These are phyloP conservation scores for Xerocomellus amylosporus DNA, from an alignment of 768 basidiomycete species.

Conservation along the genomic window DNA sequence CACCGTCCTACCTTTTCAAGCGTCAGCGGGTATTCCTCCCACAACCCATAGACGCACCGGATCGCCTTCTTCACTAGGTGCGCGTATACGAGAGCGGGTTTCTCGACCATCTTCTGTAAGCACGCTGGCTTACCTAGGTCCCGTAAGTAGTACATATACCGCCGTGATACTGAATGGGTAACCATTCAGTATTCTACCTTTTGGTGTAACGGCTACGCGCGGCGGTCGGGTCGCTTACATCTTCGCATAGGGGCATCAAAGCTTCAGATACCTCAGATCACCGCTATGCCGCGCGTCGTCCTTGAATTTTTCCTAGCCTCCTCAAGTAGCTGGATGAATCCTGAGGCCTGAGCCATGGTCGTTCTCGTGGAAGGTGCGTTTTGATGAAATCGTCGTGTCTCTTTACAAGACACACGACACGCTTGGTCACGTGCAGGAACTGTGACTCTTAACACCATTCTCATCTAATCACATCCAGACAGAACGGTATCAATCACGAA, in stretches of 20 bases:
- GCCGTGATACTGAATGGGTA: too few relatives aligned
- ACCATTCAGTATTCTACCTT: too few relatives aligned
- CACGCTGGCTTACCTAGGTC: too few relatives aligned
- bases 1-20: constrained; percentile 79
- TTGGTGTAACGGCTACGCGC: too few relatives aligned
- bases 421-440: constrained; percentile 26
- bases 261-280: constrained; percentile 86
- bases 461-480: neutral
- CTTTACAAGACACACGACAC: constrained; percentile 29
- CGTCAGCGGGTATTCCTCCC: constrained; percentile 85
- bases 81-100: constrained; percentile 65
- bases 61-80: constrained; percentile 71
- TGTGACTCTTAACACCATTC: too few relatives aligned
- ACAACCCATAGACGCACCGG: constrained; percentile 76
- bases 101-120: constrained; percentile 74
- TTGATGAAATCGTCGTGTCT: constrained; percentile 69
- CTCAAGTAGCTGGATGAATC: constrained; percentile 77
- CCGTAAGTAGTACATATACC: too few relatives aligned
- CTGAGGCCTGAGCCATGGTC: constrained; percentile 72
- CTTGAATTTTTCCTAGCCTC: constrained; percentile 83
- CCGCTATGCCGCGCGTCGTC: constrained; percentile 80
- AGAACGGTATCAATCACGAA: neutral
- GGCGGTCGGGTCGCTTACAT: too few relatives aligned
- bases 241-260: constrained; percentile 85
- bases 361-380: constrained; percentile 68